These are phyloP conservation scores for Rhynchosporium agropyri DNA, from an alignment of 2,329 filamentous ascomycete genomes.

Conservation along the genomic window DNA sequence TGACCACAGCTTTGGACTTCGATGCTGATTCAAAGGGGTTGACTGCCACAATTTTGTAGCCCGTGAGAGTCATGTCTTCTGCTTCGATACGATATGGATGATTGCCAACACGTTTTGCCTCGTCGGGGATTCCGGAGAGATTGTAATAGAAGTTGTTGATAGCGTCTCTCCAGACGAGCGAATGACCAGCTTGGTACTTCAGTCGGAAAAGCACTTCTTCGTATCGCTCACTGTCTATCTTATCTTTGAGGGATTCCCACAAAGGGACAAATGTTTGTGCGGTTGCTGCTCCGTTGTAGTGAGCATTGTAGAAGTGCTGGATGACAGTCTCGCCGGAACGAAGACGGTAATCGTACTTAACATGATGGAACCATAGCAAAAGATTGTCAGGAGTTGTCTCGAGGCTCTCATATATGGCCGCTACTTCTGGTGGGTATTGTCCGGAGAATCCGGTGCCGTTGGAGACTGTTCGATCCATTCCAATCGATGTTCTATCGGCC, in stretches of 20 bases:
- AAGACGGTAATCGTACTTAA: conserved; percentile 65
- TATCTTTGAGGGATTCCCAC: conserved; percentile 58
- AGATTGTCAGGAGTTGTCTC: conserved; percentile 68
- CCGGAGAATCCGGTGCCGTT: conserved; percentile 69
- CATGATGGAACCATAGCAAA: conserved; percentile 75
- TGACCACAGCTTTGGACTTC: conserved; percentile 57
- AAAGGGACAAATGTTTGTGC: conserved; percentile 58
- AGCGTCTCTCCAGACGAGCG: conserved; percentile 70
- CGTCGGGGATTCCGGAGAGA: conserved; percentile 62
- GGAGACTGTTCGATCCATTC: conserved; percentile 71
- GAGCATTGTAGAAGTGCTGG: conserved; percentile 67
- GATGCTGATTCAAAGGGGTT: conserved; percentile 63
- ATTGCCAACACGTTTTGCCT: conserved; percentile 56
- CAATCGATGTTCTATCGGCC: conserved; percentile 60
- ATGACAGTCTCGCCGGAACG: conserved; percentile 68
- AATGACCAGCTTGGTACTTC: conserved; percentile 68
- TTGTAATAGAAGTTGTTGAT: conserved; percentile 67
- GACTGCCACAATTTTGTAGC: conserved; percentile 58
- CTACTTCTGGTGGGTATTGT: conserved; percentile 66
- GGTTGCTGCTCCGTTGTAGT: conserved; percentile 60
- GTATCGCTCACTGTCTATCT: conserved; percentile 62
- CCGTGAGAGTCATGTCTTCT: conserved; percentile 62
- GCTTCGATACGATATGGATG: conserved; percentile 71
- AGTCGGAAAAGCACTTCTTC: conserved; percentile 61
- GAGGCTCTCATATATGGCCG: conserved; percentile 59